These are phyloP conservation scores for Chimonanthus salicifolius DNA, from an alignment of 164 flowering plant genomes.

Conservation along the genomic window DNA sequence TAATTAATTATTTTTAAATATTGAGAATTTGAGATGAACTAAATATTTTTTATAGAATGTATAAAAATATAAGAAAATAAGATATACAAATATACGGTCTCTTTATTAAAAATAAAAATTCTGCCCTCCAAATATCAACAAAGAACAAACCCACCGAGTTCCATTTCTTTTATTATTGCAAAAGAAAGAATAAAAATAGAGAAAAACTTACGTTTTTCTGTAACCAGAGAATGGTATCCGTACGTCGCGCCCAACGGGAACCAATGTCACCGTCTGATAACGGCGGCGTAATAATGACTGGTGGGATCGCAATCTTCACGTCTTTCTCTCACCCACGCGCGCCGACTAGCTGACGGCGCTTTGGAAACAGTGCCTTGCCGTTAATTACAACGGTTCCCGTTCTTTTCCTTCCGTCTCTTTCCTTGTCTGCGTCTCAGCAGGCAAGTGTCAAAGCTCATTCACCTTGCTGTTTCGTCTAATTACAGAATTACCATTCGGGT, in stretches of 20 bases:
- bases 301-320: no score
- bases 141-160: no score
- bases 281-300: neutral
- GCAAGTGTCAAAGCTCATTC: conserved; percentile 24
- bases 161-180: no score
- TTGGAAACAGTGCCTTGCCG: conserved; percentile 1
- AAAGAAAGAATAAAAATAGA: no score
- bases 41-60: no score
- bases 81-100: no score
- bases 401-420: conserved; percentile 11
- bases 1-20: no score
- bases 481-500: neutral
- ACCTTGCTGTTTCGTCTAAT: neutral
- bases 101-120: no score
- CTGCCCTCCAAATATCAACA: no score
- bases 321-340: neutral
- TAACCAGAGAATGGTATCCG: neutral
- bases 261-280: neutral
- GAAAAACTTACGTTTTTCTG: no score
- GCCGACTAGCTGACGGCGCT: conserved; percentile 10
- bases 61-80: no score
- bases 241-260: neutral
- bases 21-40: no score
- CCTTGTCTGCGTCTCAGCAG: conserved; percentile 28
- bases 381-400: conserved; percentile 8